These are phyloP conservation scores for Rhodamnia argentea DNA, from an alignment of 345 rosid species.

Conservation along the genomic window DNA sequence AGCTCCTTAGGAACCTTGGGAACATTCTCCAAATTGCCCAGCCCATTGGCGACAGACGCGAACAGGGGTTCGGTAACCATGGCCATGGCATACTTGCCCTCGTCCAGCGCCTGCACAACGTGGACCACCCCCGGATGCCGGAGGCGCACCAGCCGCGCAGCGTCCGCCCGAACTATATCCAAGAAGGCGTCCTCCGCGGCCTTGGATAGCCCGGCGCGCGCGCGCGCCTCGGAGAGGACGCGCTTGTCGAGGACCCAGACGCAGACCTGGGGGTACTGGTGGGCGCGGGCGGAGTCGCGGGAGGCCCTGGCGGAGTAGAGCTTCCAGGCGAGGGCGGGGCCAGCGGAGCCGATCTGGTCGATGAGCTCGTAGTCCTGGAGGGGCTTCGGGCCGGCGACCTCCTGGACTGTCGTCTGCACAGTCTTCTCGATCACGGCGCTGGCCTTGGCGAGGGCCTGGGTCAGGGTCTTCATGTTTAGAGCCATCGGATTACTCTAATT, in stretches of 20 bases:
- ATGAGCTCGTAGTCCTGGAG: constrained; percentile 90
- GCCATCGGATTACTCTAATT: constrained; percentile 31
- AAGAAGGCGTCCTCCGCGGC: constrained; percentile 76
- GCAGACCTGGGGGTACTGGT: constrained; percentile 88
- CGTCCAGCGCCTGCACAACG: constrained; percentile 94
- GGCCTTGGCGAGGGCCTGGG: constrained; percentile 94
- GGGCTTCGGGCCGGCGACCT: constrained; percentile 88
- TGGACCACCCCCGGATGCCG: constrained; percentile 97
- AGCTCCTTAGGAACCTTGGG: constrained; percentile 79
- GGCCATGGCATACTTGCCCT: constrained; percentile 88
- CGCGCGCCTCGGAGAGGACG: constrained; percentile 61
- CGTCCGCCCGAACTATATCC: constrained; percentile 82
- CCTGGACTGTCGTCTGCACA: constrained; percentile 94
- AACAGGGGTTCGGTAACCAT: constrained; percentile 97
- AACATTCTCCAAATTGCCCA: constrained; percentile 81
- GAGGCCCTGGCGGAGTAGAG: constrained; percentile 63
- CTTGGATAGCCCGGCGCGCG: constrained; percentile 75
- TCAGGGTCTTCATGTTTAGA: constrained; percentile 79
- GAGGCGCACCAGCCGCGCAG: constrained; percentile 66
- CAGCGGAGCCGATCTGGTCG: constrained; percentile 97
- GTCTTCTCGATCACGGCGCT: constrained; percentile 96
- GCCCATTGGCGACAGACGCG: constrained; percentile 78
- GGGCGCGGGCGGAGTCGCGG: constrained; percentile 63
- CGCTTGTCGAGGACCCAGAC: constrained; percentile 96
- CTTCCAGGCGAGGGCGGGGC: constrained; percentile 96